phyloP scores from a whole-genome alignment of 768 basidiomycete species.

The Boletus barrowsii region DNA sequence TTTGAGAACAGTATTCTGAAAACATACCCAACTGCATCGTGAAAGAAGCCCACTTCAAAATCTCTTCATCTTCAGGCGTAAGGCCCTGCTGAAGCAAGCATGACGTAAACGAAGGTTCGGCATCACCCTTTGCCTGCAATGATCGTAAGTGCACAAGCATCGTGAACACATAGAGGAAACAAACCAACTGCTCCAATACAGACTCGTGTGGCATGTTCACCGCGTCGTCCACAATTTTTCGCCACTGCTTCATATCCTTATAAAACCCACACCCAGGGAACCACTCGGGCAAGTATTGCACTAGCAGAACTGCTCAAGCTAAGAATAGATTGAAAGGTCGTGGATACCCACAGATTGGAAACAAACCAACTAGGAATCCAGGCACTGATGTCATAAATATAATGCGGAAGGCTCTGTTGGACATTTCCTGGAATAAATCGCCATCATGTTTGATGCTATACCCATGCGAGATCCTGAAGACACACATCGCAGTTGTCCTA shows the following conservation, averaged over 20 bases:
- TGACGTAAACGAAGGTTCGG: slow-evolving; percentile 10
- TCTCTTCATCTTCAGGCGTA: slow-evolving; percentile 6
- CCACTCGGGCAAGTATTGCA: slow-evolving; percentile 16
- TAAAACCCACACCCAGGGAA: slow-evolving; percentile 13
- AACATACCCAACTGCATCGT: slow-evolving; percentile 10
- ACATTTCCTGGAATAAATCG: slow-evolving; percentile 32
- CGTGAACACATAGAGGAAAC: background rate
- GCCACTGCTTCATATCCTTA: background rate
- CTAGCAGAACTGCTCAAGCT: background rate
- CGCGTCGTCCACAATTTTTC: background rate
- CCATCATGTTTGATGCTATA: slow-evolving; percentile 27
- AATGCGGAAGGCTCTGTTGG: slow-evolving; percentile 22
- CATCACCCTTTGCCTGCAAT: slow-evolving; percentile 2
- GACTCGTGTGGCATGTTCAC: background rate
- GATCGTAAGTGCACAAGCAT: background rate
- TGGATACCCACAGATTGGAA: slow-evolving; percentile 4
- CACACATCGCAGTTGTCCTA: slow-evolving; percentile 34
- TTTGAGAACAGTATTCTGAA: background rate
- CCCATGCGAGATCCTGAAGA: slow-evolving; percentile 35
- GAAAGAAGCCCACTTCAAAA: slow-evolving; percentile 11
- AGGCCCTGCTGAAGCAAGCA: background rate
- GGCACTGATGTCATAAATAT: background rate
- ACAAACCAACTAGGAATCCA: slow-evolving; percentile 3
- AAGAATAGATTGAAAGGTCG: too few relatives aligned
- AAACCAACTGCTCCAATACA: slow-evolving; percentile 4